Evolutionary conservation across 1,284 basidiomycete genomes (phyloP).

Genomic region (Heliocybe sulcata): DNA sequence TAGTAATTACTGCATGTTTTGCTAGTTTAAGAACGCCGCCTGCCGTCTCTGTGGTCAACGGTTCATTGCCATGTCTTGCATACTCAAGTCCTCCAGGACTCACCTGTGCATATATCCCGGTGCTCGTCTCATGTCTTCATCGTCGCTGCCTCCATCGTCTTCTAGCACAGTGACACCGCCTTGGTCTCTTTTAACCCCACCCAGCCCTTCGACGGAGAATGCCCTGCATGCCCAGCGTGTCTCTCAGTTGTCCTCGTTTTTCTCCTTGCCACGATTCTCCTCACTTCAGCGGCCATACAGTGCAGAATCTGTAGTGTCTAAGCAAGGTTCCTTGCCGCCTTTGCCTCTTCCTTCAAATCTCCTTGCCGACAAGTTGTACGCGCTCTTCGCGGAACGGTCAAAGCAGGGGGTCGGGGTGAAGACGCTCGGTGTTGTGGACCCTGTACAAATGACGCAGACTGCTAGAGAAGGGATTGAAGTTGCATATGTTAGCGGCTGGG

Average conservation of each 20-base stretch:
- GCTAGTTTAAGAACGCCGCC: too few species aligned
- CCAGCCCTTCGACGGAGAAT: conserved; percentile 56
- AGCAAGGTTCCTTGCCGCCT: conserved; percentile 83
- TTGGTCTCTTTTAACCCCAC: conserved; percentile 50
- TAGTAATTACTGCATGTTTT: too few species aligned
- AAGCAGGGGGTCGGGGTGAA: conserved; percentile 64
- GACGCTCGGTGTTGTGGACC: conserved; percentile 88
- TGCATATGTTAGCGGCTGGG: conserved; percentile 95
- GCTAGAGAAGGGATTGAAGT: conserved; percentile 84
- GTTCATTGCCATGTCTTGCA: conserved; percentile 14
- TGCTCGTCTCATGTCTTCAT: conserved; percentile 10
- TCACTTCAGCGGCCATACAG: conserved; percentile 75
- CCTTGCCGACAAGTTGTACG: conserved; percentile 79
- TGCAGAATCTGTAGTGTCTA: conserved; percentile 73
- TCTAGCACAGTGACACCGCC: conserved; percentile 2
- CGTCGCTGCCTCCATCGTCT: conserved; percentile 20
- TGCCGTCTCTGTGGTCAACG: too few species aligned
- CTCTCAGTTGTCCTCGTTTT: conserved; percentile 65
- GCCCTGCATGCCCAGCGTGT: conserved; percentile 61
- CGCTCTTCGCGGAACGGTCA: conserved; percentile 58
- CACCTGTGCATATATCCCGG: conserved; percentile 3
- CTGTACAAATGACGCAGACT: conserved; percentile 97
- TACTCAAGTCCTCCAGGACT: conserved; percentile 7
- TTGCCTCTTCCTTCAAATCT: conserved; percentile 73
- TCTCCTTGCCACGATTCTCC: conserved; percentile 68